A percentile compares a stretch with the other conserved stretches of the same genome.
phyloP scores from a whole-genome alignment of 2,329 filamentous ascomycete genomes.

The Colletotrichum kahawae region DNA sequence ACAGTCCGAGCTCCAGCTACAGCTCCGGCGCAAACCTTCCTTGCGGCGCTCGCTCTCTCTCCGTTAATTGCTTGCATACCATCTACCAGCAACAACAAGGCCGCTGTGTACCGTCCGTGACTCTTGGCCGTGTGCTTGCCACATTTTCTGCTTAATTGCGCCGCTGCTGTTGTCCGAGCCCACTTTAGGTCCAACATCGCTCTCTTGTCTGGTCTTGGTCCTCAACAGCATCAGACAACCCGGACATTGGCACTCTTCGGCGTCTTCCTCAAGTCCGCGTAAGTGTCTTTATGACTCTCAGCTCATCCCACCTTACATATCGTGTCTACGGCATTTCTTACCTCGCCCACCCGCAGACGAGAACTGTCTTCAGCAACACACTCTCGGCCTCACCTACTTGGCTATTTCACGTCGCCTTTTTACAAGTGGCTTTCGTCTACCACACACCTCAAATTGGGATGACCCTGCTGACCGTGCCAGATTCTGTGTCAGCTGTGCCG shows the following conservation, averaged over 20 bases:
- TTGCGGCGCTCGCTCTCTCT: not conserved
- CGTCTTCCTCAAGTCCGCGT: not conserved
- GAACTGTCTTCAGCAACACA: not conserved
- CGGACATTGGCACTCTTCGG: not conserved
- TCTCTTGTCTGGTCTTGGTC: not conserved
- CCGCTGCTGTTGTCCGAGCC: not conserved
- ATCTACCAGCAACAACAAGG: not conserved
- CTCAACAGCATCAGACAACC: not conserved
- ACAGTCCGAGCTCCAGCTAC: not conserved
- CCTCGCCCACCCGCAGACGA: not conserved
- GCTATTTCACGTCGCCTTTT: not conserved
- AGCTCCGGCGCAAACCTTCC: not conserved
- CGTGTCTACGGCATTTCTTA: not conserved
- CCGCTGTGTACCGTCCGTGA: not conserved
- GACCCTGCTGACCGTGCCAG: conserved; percentile 14
- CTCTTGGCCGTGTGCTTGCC: not conserved
- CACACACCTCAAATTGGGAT: not conserved
- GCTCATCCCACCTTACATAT: not conserved
- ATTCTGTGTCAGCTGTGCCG: not conserved
- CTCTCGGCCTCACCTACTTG: not conserved
- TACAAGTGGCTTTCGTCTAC: not conserved
- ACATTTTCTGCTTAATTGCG: not conserved
- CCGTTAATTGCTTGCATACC: not conserved
- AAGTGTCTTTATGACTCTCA: not conserved
- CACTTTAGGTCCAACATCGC: not conserved